Evolutionary conservation across 805 yeast genomes (phyloP).

Genomic region (Citeromyces matritensis): DNA sequence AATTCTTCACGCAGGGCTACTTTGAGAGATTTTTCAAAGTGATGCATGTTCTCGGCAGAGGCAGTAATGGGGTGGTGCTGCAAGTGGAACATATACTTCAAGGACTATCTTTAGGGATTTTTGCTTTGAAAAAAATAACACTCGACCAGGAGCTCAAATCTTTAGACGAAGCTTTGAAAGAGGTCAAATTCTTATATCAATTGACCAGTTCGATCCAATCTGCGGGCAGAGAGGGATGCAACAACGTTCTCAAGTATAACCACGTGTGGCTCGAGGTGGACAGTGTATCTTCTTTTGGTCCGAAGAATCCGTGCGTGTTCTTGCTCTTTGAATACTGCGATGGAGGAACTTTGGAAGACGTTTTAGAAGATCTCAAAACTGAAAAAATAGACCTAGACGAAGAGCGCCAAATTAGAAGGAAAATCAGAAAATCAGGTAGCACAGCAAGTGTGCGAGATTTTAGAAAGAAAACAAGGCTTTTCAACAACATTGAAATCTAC

Average conservation of each 20-base stretch:
- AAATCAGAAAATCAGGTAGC: slow-evolving; percentile 5
- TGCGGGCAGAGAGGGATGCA: slow-evolving; percentile 11
- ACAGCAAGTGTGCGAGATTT: neutral
- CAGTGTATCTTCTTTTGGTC: slow-evolving; percentile 32
- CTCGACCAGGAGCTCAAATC: slow-evolving; percentile 66
- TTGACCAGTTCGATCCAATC: slow-evolving; percentile 17
- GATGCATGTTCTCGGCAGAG: slow-evolving; percentile 53
- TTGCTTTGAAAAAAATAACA: slow-evolving; percentile 76
- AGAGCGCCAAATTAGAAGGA: slow-evolving; percentile 17
- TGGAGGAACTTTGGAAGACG: slow-evolving; percentile 76
- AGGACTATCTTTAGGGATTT: slow-evolving; percentile 55
- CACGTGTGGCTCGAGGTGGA: slow-evolving; percentile 86
- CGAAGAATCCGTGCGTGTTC: slow-evolving; percentile 46
- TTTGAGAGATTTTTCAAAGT: slow-evolving; percentile 57
- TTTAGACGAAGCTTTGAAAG: slow-evolving; percentile 56
- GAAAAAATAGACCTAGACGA: slow-evolving; percentile 20
- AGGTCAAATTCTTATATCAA: slow-evolving; percentile 57
- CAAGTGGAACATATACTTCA: slow-evolving; percentile 74
- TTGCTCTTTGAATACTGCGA: slow-evolving; percentile 79
- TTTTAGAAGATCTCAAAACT: slow-evolving; percentile 21
- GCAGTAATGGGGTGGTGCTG: slow-evolving; percentile 75
- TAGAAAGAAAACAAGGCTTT: slow-evolving; percentile 7
- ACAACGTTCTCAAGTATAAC: slow-evolving; percentile 66
- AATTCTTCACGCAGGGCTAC: slow-evolving; percentile 71
- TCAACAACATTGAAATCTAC: slow-evolving; percentile 48